A percentile compares a stretch with the other conserved stretches of the same genome.
phyloP scores from a whole-genome alignment of 305 asterid species.

The Solanum hybrid region DNA sequence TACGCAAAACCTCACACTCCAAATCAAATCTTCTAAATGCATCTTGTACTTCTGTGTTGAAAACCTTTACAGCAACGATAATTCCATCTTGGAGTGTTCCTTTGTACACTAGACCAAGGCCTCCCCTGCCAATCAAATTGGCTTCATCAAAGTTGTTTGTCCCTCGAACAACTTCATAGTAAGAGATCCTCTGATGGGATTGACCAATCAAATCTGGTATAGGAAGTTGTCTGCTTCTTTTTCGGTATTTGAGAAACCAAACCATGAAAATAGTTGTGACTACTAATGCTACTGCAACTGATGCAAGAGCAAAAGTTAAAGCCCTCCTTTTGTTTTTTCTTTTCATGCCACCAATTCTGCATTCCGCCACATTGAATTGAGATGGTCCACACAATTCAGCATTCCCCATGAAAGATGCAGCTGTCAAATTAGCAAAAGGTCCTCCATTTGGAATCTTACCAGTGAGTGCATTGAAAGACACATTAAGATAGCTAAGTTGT shows the following conservation, averaged over 20 bases:
- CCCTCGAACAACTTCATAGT: slow-evolving; percentile 3
- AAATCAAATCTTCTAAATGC: neutral
- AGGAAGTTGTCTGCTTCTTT: neutral
- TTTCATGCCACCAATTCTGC: neutral
- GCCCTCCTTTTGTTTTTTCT: neutral
- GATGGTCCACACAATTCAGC: neutral
- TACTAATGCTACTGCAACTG: neutral
- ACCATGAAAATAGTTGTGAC: neutral
- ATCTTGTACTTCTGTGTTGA: neutral
- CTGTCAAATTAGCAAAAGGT: neutral
- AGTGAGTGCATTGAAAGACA: slow-evolving; percentile 8
- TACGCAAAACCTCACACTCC: neutral
- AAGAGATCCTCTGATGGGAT: neutral
- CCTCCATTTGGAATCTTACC: slow-evolving; percentile 6
- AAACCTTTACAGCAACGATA: neutral
- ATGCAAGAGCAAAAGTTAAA: neutral
- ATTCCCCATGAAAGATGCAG: neutral
- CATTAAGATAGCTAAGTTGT: neutral
- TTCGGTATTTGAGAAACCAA: neutral
- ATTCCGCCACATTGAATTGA: neutral
- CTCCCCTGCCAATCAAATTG: neutral
- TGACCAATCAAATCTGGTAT: neutral
- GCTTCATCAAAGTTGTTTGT: slow-evolving; percentile 3
- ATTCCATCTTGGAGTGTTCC: neutral
- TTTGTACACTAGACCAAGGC: neutral